These are phyloP conservation scores for Stachybotrys chartarum DNA, from an alignment of 2,329 filamentous ascomycete genomes.

Conservation along the genomic window DNA sequence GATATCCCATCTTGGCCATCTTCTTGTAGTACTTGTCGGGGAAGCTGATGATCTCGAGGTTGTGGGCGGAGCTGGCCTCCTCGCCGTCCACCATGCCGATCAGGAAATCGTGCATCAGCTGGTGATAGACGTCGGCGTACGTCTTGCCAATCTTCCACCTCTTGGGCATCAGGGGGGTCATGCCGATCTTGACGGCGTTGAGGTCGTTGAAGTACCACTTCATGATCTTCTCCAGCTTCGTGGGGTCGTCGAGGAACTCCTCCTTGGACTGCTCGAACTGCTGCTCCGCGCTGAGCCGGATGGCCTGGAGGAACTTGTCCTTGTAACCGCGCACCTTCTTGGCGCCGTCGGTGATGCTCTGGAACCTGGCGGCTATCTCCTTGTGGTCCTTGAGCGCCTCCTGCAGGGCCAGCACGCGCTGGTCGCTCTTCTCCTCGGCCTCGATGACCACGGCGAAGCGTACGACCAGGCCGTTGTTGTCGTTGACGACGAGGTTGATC, in stretches of 20 bases:
- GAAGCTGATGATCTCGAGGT: conserved; percentile 90
- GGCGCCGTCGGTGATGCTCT: conserved; percentile 88
- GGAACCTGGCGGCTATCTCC: conserved; percentile 87
- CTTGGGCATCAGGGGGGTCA: conserved; percentile 85
- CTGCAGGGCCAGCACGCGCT: conserved; percentile 81
- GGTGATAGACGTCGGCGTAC: conserved; percentile 86
- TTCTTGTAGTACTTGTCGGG: conserved; percentile 93
- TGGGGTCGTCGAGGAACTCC: conserved; percentile 76
- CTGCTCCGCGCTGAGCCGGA: conserved; percentile 63
- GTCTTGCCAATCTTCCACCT: conserved; percentile 95
- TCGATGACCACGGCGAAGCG: conserved; percentile 87
- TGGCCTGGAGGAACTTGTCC: conserved; percentile 82
- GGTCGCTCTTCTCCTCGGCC: conserved; percentile 94
- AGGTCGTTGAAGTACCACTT: conserved; percentile 98
- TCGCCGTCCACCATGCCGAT: conserved; percentile 76
- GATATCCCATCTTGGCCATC: conserved; percentile 83
- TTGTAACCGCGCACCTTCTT: conserved; percentile 94
- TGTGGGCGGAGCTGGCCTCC: conserved; percentile 76
- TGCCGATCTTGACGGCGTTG: conserved; percentile 87
- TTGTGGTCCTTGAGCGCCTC: conserved; percentile 94
- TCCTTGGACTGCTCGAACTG: conserved; percentile 68
- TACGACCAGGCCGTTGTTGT: conserved; percentile 85
- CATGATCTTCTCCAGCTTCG: conserved; percentile 76
- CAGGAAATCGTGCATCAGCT: conserved; percentile 91
- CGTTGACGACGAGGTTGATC: conserved; percentile 77